A percentile compares a stretch with the other conserved stretches of the same genome.
Conservation (phyloP, 768 basidiomycete genomes). For the Hypholoma fasciculare region DNA sequence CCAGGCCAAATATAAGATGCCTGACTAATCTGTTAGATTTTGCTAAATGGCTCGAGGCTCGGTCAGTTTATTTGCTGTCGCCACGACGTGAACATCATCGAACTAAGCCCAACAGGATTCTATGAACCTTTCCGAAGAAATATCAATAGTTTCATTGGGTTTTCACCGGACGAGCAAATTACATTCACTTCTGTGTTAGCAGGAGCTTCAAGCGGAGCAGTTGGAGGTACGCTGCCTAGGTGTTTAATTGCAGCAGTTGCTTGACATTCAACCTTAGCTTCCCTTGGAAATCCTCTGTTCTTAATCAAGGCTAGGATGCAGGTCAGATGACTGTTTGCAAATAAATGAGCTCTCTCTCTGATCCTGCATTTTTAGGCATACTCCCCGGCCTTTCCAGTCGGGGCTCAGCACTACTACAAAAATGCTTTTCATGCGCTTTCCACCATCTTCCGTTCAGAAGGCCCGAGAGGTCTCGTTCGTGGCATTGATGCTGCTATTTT, state of each 20-base stretch:
- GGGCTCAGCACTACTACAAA: conserved; percentile 92
- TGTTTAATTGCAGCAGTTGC: not conserved
- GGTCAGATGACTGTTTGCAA: conserved; percentile 34
- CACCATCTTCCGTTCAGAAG: conserved; percentile 79
- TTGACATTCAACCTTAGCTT: conserved; percentile 40
- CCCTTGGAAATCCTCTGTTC: conserved; percentile 88
- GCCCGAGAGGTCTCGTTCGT: conserved; percentile 76
- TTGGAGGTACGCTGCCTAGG: conserved; percentile 64
- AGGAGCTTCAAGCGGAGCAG: conserved; percentile 86
- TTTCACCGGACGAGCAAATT: conserved; percentile 61
- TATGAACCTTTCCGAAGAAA: conserved; percentile 87
- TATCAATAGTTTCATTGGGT: conserved; percentile 71
- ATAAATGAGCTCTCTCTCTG: not conserved
- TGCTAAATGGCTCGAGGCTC: conserved; percentile 89
- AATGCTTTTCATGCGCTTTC: conserved; percentile 78
- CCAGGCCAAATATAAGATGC: not conserved
- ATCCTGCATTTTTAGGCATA: conserved; percentile 61
- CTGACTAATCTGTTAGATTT: conserved; percentile 51
- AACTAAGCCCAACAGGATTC: conserved; percentile 58
- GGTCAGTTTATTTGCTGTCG: conserved; percentile 41
- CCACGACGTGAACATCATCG: not conserved
- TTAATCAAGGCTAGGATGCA: conserved; percentile 98
- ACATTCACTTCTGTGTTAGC: conserved; percentile 79
- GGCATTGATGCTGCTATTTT: conserved; percentile 94
- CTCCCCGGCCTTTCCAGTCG: conserved; percentile 92